Percentiles rank a stretch among this genome's conserved stretches.
These are phyloP conservation scores for Henckelia pumila DNA, from an alignment of 257 asterid species.

Conservation along the genomic window DNA sequence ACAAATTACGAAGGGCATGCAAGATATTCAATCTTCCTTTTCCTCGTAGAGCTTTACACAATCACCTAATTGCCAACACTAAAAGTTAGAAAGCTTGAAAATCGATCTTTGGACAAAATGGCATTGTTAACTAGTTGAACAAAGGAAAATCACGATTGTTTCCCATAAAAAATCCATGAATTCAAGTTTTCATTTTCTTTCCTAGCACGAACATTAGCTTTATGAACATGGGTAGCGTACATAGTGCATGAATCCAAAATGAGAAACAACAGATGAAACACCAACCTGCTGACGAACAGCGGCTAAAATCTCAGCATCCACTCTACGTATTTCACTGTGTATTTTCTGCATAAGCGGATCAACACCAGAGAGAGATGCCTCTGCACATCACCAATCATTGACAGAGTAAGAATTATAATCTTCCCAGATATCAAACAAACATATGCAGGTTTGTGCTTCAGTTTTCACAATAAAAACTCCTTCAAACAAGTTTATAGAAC, in stretches of 20 bases:
- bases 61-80: not conserved
- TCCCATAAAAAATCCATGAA: not conserved
- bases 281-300: slow-evolving; percentile 97
- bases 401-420: slow-evolving; percentile 23
- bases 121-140: not conserved
- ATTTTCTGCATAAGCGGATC: slow-evolving; percentile 95
- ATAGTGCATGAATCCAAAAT: not conserved
- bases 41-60: not conserved
- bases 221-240: not conserved
- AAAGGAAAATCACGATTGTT: not conserved
- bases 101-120: not conserved
- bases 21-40: not conserved
- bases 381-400: slow-evolving; percentile 45
- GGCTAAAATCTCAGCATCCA: slow-evolving; percentile 79
- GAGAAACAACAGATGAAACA: slow-evolving; percentile 12
- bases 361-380: slow-evolving; percentile 91
- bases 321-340: slow-evolving; percentile 79
- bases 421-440: slow-evolving; percentile 9
- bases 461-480: not conserved
- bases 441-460: slow-evolving; percentile 16
- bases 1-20: not conserved
- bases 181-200: not conserved
- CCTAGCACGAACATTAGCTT: not conserved
- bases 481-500: no score
- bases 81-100: not conserved